These are phyloP conservation scores for Pezicula radicicola DNA, from an alignment of 2,329 filamentous ascomycete species.

Conservation along the genomic window DNA sequence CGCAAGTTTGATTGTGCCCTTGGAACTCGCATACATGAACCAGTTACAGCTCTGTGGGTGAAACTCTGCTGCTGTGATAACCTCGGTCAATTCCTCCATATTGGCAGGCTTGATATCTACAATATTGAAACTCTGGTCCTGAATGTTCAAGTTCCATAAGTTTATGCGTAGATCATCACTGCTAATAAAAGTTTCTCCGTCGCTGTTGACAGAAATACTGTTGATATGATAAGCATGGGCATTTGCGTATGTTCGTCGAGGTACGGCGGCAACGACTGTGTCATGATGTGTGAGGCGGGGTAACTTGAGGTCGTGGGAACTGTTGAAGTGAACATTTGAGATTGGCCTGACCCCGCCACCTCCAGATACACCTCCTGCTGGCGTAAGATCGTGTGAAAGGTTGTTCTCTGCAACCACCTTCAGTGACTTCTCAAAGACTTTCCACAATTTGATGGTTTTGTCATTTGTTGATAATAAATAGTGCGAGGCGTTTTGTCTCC, in stretches of 20 bases:
- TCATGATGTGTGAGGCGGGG: conserved; percentile 97
- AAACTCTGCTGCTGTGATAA: conserved; percentile 97
- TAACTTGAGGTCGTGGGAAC: conserved; percentile 80
- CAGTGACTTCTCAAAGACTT: conserved; percentile 98
- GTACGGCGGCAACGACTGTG: conserved; percentile 94
- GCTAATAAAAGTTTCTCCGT: conserved; percentile 98
- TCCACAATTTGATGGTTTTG: conserved; percentile 99
- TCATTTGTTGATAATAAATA: conserved; percentile 98
- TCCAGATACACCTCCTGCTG: conserved; percentile 61
- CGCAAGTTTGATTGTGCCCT: conserved; percentile 97
- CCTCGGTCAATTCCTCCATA: conserved; percentile 98
- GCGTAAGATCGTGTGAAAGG: conserved; percentile 88
- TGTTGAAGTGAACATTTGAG: conserved; percentile 73
- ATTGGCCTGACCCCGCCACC: conserved; percentile 74
- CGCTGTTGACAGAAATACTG: conserved; percentile 99
- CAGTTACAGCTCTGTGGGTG: conserved; percentile 97
- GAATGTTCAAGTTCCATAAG: conserved; percentile 98
- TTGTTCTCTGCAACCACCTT: conserved; percentile 99
- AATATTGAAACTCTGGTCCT: conserved; percentile 99
- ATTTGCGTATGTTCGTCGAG: conserved; percentile 94
- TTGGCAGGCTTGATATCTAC: conserved; percentile 99
- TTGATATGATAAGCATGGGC: conserved; percentile 99
- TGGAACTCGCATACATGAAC: conserved; percentile 99
- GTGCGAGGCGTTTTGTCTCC: conserved; percentile 95
- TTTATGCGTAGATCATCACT: conserved; percentile 98